Conservation (phyloP, 148 eudicot genomes). For the Rhododendron williamsianum region DNA sequence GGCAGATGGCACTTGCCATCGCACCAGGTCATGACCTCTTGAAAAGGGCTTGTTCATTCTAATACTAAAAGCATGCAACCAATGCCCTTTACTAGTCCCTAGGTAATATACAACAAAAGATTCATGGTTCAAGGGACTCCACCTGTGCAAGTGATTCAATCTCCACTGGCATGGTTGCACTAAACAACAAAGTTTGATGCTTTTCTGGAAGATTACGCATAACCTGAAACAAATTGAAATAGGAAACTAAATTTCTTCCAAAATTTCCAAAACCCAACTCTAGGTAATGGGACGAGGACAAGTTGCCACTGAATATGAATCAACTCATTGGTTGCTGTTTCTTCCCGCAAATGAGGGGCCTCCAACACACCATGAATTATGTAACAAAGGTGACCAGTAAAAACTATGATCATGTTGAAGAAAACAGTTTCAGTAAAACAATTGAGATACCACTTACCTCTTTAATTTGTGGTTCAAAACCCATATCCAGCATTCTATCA, state of each 20-base stretch:
- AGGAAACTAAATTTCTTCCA: background rate
- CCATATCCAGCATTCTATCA: conserved; percentile 61
- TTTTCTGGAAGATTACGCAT: conserved; percentile 45
- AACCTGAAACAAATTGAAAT: conserved; percentile 27
- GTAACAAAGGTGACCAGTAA: background rate
- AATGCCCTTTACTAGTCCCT: background rate
- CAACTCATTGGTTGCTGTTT: background rate
- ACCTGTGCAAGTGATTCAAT: conserved; percentile 57
- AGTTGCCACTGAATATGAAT: background rate
- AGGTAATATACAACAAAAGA: background rate
- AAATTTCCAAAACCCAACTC: background rate
- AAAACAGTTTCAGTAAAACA: conserved; percentile 7
- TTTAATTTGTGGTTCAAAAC: conserved; percentile 53
- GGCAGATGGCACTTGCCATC: background rate
- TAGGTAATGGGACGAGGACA: background rate
- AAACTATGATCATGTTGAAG: background rate
- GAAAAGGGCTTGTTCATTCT: background rate
- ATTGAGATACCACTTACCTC: conserved; percentile 26
- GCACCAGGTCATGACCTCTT: background rate
- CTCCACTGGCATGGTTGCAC: conserved; percentile 61
- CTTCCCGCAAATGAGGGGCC: background rate
- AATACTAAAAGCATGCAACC: conserved; percentile 4
- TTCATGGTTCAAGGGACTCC: background rate
- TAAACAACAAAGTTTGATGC: conserved; percentile 49
- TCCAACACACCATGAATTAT: background rate